Base-by-base conservation (phyloP, 768 basidiomycete species). In the Suillus alpinus region DNA sequence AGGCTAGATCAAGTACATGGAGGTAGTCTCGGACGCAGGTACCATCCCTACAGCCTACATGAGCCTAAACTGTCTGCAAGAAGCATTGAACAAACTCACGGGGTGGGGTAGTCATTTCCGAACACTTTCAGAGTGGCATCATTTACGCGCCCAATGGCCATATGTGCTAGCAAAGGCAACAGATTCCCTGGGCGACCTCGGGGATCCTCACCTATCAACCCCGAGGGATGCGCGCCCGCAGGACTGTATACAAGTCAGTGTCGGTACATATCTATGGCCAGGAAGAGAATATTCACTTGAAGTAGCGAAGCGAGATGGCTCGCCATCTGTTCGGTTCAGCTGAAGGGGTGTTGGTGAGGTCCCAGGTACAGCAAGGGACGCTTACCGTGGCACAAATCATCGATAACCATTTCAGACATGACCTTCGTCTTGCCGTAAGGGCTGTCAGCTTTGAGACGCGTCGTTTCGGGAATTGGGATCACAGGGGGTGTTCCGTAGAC, bases 21-120 rank as follows among this genome's bases (percentile, higher is more conserved):
- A 95, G 79, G 73, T 95, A 95, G 75, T 98, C 95, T 46, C 95
- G 89, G n/a, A 98, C 93, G 69, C 96, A 99, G 8, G 96, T 98
- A 9, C 96, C 96, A 70, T 98, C 96, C 40, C 92, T 92, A 64
- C 7, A 52, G 41, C 29, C 31, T 40, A 32, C 57, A 23, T 58
- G 3, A 29, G 58, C 8, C 18, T 60, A 36, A 68, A 60, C 37
- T 26, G 14, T 36, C 4, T 9, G 26, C 23, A 31, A 34, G 9
- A 56, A 29, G 60, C 20, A 36, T 8, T n/a, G 18, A 39, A 10
- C 31, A 29, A 6, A 78, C 87, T 68, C 66, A 94, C 90, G 83
- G 86, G 0, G 97, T 99, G 23, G 95, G 94, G 75, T 97, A 99
- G 75, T 99, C 94, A 71, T 96, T 91, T 34, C 97, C 96, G 70